These are phyloP conservation scores for Marvania coccoides DNA, from an alignment of 139 green algal genomes.

Conservation along the genomic window DNA sequence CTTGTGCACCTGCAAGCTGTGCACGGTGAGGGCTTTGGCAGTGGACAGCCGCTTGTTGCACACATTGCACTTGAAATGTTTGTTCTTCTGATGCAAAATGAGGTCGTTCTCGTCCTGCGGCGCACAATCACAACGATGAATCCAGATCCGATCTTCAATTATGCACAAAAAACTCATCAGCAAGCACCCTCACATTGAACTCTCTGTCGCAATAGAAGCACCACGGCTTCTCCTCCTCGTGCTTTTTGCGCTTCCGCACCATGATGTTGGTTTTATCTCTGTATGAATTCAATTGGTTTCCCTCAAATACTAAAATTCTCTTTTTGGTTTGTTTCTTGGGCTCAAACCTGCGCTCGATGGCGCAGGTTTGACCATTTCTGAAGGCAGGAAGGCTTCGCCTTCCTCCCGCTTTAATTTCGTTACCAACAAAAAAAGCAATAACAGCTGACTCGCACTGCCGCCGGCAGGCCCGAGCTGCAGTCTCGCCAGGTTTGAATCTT, in stretches of 20 bases:
- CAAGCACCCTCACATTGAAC: constrained; percentile 5
- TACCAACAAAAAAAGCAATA: too few relatives aligned
- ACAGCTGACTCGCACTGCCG: too few relatives aligned
- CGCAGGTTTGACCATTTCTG: too few relatives aligned
- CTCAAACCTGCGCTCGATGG: too few relatives aligned
- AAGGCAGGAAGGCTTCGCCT: too few relatives aligned
- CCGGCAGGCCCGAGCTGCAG: too few relatives aligned
- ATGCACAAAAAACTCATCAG: neutral
- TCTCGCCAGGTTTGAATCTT: too few relatives aligned
- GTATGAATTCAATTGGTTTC: constrained; percentile 5
- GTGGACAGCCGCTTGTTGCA: constrained; percentile 78
- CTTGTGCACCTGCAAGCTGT: constrained; percentile 82
- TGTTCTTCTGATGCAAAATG: constrained; percentile 81
- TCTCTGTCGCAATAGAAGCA: constrained; percentile 84
- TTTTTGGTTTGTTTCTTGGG: too few relatives aligned
- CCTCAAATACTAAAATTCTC: too few relatives aligned
- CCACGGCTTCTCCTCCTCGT: constrained; percentile 43
- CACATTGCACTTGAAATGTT: constrained; percentile 76
- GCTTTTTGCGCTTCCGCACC: constrained; percentile 59
- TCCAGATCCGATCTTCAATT: neutral
- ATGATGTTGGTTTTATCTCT: constrained; percentile 22
- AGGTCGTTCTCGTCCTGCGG: constrained; percentile 78
- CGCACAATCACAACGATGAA: neutral
- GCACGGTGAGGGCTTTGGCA: constrained; percentile 68
- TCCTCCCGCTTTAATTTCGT: too few relatives aligned